These are phyloP conservation scores for Cnidoscolus chayamansa DNA, from an alignment of 441 rosid genomes.

Conservation along the genomic window DNA sequence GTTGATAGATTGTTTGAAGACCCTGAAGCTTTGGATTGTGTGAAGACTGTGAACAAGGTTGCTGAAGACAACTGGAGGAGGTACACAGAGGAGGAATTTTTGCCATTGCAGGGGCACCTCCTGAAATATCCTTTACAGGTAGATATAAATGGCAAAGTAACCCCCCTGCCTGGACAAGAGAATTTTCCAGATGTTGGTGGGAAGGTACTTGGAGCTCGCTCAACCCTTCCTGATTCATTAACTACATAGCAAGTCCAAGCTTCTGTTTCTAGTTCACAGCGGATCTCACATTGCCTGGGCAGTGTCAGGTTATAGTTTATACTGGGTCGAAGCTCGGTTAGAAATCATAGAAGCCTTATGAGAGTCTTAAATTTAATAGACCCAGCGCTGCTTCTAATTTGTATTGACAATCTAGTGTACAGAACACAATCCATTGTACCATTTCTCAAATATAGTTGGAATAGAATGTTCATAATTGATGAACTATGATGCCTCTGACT, in stretches of 20 bases:
- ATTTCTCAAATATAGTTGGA: neutral
- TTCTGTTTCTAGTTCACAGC: neutral
- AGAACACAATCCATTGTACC: neutral
- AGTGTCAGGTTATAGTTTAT: neutral
- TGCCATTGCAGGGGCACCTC: conserved; percentile 59
- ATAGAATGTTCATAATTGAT: neutral
- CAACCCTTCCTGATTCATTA: conserved; percentile 65
- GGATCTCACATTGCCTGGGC: neutral
- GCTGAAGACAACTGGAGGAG: conserved; percentile 70
- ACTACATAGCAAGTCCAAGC: conserved; percentile 44
- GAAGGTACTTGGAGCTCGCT: conserved; percentile 59
- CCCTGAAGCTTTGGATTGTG: conserved; percentile 56
- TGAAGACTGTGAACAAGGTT: conserved; percentile 55
- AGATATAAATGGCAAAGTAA: conserved; percentile 51
- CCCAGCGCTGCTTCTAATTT: no score
- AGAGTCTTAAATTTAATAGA: neutral
- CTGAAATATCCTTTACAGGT: conserved; percentile 66
- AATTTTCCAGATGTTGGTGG: conserved; percentile 83
- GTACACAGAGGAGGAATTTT: conserved; percentile 41
- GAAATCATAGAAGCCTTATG: neutral
- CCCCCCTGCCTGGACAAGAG: conserved; percentile 52
- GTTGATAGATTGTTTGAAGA: conserved; percentile 43
- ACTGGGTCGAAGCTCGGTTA: neutral
- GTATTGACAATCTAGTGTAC: neutral
- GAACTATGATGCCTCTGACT: neutral